Evolutionary conservation across 108 stramenopile genomes (phyloP), one percentile per base, ranked within the genome.

Genomic region (Nitzschia sp.): DNA sequence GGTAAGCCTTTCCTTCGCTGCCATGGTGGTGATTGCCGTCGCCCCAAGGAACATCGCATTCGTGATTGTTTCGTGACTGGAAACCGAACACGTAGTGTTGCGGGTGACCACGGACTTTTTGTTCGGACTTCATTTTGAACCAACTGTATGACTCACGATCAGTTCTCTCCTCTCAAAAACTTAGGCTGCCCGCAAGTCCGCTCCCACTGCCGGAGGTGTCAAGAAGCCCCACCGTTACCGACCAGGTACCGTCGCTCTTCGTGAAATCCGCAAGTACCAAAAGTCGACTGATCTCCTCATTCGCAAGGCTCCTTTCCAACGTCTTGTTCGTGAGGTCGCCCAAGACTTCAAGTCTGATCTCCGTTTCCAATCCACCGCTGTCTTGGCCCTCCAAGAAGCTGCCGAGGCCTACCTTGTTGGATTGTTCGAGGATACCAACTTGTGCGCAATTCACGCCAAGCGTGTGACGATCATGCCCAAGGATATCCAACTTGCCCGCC

Each of bases 381-480:
- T 97, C 45, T 66, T 95, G 63, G 97, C 97, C 19, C 78, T 97
- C 11, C 97, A 96, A 85, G 95, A 95, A 82, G 92, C 97, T 36
- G 72, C 88, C 28, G 96, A 97, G 77, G 93, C 93, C 29, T 96
- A 94, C 86, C 85, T 95, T 38, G 90, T 97, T 59, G 88, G 90
- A 56, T 85, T 97, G 28, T 96, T 97, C 77, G 96, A 97, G 75
- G 96, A 97, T 65, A 88, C 91, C 74, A 96, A 96, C 89, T 83
- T 96, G 73, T 96, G 95, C 76, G 96, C 96, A 56, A 95, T 97
- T 64, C 96, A 97, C 84, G 96, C 91, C 69, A 93, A 94, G 78
- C 95, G 96, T 74, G 94, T 97, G 27, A 97, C 96, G 32, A 97
- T 97, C 89, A 95, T 97, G 95, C 91, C 94, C 45, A 96, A 95